Conservation (phyloP, 306 rosid species). For the Vigna nakashimae region DNA sequence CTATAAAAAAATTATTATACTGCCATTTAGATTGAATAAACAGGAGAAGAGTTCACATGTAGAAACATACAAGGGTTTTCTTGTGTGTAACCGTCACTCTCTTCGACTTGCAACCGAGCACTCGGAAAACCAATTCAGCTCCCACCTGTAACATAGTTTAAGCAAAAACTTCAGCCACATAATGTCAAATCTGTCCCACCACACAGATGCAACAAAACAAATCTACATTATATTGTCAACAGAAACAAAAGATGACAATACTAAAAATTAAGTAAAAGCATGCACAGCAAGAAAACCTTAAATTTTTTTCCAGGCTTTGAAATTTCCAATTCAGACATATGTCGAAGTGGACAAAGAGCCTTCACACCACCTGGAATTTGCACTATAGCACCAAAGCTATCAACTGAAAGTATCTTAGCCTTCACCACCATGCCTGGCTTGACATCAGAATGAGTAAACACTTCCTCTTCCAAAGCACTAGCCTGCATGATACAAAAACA, state of each 20-base stretch:
- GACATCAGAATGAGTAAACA: slow-evolving; percentile 88
- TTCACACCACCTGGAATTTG: slow-evolving; percentile 97
- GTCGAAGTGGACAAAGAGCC: slow-evolving; percentile 92
- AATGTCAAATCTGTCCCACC: slow-evolving; percentile 35
- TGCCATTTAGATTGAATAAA: slow-evolving; percentile 13
- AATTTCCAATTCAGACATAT: slow-evolving; percentile 97
- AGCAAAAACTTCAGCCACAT: slow-evolving; percentile 43
- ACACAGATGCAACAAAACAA: slow-evolving; percentile 28
- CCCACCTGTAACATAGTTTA: slow-evolving; percentile 70
- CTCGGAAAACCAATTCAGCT: slow-evolving; percentile 85
- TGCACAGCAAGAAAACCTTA: slow-evolving; percentile 59
- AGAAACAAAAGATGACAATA: slow-evolving; percentile 8
- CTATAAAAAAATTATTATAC: background rate
- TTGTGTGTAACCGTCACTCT: slow-evolving; percentile 95
- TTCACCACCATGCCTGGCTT: slow-evolving; percentile 91
- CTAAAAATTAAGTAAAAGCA: background rate
- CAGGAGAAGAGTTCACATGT: slow-evolving; percentile 3
- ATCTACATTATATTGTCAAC: background rate
- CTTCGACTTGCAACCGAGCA: slow-evolving; percentile 96
- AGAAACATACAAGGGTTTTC: slow-evolving; percentile 84
- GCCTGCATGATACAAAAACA: slow-evolving; percentile 62
- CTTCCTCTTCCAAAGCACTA: slow-evolving; percentile 85
- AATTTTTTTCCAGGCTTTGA: slow-evolving; percentile 89
- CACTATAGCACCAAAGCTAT: slow-evolving; percentile 89
- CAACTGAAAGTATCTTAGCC: slow-evolving; percentile 83